These are phyloP conservation scores for Dictyostelium citrinum DNA, from an alignment of 78 protist species.

Conservation along the genomic window DNA sequence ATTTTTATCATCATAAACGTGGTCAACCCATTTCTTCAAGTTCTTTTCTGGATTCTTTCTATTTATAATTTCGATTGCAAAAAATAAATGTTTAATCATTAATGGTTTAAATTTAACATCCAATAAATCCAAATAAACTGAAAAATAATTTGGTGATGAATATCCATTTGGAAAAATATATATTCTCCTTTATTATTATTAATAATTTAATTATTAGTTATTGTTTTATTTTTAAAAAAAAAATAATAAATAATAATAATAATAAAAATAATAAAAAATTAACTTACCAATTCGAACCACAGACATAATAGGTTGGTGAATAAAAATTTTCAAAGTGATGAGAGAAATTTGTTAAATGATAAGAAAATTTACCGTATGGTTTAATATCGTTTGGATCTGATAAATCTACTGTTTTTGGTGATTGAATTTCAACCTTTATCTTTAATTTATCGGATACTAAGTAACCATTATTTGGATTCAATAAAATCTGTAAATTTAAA, in stretches of 20 bases:
- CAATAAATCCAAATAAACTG: conserved; percentile 67
- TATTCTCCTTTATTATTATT: conserved; percentile 11
- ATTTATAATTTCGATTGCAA: conserved; percentile 74
- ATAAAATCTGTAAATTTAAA: conserved; percentile 29
- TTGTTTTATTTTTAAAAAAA: no score
- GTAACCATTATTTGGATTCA: conserved; percentile 60
- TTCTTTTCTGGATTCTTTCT: conserved; percentile 64
- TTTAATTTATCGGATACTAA: conserved; percentile 35
- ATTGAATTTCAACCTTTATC: conserved; percentile 50
- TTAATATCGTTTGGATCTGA: conserved; percentile 61
- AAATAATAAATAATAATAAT: no score
- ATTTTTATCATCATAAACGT: conserved; percentile 62
- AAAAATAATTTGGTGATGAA: conserved; percentile 68
- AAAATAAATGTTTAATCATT: conserved; percentile 64
- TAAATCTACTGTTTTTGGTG: conserved; percentile 49
- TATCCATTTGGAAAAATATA: conserved; percentile 75
- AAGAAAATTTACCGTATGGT: conserved; percentile 62
- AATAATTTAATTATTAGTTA: not conserved
- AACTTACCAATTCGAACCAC: conserved; percentile 70
- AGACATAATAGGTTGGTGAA: conserved; percentile 68
- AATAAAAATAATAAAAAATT: no score
- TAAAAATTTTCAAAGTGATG: conserved; percentile 76
- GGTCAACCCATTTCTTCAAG: conserved; percentile 75
- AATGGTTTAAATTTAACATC: conserved; percentile 76
- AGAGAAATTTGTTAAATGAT: conserved; percentile 43